Conservation (phyloP, 495 filamentous ascomycete species). For the Penicillium longicatenatum region DNA sequence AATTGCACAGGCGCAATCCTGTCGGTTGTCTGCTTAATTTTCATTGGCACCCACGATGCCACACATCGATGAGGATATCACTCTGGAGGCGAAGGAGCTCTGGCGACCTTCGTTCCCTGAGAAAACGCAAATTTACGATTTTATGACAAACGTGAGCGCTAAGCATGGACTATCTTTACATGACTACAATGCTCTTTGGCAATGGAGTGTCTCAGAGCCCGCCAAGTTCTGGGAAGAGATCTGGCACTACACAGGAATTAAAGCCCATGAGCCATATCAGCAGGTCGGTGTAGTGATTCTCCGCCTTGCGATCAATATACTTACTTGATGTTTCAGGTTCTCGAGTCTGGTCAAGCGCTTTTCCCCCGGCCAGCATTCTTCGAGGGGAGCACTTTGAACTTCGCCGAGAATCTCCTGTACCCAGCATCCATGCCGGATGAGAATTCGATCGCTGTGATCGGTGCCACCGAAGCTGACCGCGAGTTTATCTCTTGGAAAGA, state of each 20-base stretch:
- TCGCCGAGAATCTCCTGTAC: slow-evolving; percentile 89
- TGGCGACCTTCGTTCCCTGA: slow-evolving; percentile 73
- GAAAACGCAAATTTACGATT: slow-evolving; percentile 68
- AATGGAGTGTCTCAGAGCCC: slow-evolving; percentile 81
- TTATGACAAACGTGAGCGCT: slow-evolving; percentile 66
- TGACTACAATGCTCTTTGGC: slow-evolving; percentile 70
- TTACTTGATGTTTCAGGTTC: slow-evolving; percentile 55
- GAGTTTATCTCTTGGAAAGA: slow-evolving; percentile 77
- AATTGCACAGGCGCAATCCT: neutral
- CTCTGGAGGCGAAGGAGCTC: slow-evolving; percentile 48
- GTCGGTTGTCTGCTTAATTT: neutral
- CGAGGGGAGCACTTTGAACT: slow-evolving; percentile 74
- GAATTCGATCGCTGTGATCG: slow-evolving; percentile 64
- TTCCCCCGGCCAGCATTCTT: slow-evolving; percentile 90
- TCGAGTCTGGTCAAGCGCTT: slow-evolving; percentile 65
- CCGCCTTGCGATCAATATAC: neutral
- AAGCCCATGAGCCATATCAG: slow-evolving; percentile 62
- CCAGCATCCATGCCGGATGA: slow-evolving; percentile 62
- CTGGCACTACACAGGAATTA: slow-evolving; percentile 79
- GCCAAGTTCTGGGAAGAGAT: slow-evolving; percentile 81
- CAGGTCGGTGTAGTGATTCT: slow-evolving; percentile 47
- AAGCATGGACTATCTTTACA: slow-evolving; percentile 64
- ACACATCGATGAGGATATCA: slow-evolving; percentile 29
- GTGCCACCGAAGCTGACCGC: slow-evolving; percentile 69
- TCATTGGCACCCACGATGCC: slow-evolving; percentile 20